Evolutionary conservation across 164 flowering plant genomes (phyloP), one percentile per base, ranked within the genome.

Genomic region (Aristolochia fimbriata): DNA sequence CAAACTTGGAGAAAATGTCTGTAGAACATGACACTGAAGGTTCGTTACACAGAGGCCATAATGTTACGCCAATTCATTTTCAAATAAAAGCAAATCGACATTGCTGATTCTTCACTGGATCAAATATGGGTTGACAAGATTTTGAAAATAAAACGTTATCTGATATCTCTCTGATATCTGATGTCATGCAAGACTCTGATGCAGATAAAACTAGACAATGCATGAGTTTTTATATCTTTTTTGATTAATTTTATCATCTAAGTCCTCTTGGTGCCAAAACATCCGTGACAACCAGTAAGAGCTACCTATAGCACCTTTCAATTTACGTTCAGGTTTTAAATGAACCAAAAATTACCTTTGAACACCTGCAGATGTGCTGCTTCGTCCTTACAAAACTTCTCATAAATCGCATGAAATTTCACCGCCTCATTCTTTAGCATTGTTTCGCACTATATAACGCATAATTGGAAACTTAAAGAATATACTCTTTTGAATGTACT

Each of bases 1-100:
- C 96, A 62, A 73, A 89, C 57, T 79, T 89, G 71, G 93, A 72
- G 49, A 89, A 71, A 22, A 82, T 76, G 30, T 80, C 98, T 92
- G 93, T 60, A 61, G 63, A 71, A 14, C 15, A 48, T 23, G 43
- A 15, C 47, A 22, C 37, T 15, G 53, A 16, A 50, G 21, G 17
- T 48, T 20, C 30, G 30, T 48, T 48, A 48, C 19, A 48, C 17
- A 6, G 6, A 6, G 51, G 12, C 17, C 17, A 17, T 2, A n/a
- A 50, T 14, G 15, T 24, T 24, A 20, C 20, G 33, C 4, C 8
- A 13, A 1, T 1, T 10, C 33, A 54, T 22, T 54, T 54, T 24
- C 1, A 54, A 49, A 15, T 24, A 10, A 16, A n/a, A 48, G 51
- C 21, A n/a, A 9, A n/a, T 6, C 16, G 51, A 31, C 37, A 3